phyloP scores from a whole-genome alignment of 208 protist species.

The Trypanosoma lewisi region DNA sequence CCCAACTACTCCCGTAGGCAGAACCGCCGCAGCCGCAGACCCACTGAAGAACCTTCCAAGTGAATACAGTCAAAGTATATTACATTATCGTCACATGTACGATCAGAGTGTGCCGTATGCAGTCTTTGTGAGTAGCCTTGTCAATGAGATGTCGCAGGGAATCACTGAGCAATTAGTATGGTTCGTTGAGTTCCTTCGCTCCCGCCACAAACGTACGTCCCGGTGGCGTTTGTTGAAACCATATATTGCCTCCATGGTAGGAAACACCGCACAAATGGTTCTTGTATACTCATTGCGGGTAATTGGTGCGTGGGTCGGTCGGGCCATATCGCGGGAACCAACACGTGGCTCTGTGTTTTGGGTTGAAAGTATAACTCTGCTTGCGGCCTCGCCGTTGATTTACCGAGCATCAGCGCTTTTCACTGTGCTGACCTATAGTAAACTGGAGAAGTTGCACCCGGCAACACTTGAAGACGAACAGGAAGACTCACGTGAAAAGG shows the following conservation, averaged over 20 bases:
- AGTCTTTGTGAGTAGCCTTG: constrained; percentile 38
- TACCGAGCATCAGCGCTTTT: not conserved
- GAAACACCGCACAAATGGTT: constrained; percentile 20
- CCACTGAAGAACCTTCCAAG: constrained; percentile 29
- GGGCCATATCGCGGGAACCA: constrained; percentile 22
- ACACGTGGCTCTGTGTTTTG: constrained; percentile 54
- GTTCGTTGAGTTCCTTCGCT: constrained; percentile 25
- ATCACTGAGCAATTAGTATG: constrained; percentile 44
- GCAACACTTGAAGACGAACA: constrained; percentile 50
- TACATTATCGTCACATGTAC: constrained; percentile 54
- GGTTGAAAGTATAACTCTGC: constrained; percentile 37
- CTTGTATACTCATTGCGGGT: constrained; percentile 35
- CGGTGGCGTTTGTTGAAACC: constrained; percentile 63
- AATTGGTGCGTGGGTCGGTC: constrained; percentile 33
- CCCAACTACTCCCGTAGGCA: not conserved
- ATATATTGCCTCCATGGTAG: constrained; percentile 25
- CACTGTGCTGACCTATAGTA: constrained; percentile 8
- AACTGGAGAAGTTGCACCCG: constrained; percentile 41
- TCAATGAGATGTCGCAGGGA: constrained; percentile 41
- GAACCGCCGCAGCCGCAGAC: not conserved
- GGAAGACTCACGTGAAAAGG: constrained; percentile 41
- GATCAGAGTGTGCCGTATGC: constrained; percentile 32
- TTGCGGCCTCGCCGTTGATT: constrained; percentile 34
- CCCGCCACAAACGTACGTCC: constrained; percentile 34
- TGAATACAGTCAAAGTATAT: constrained; percentile 34